Evolutionary conservation across 495 filamentous ascomycete species (phyloP), one percentile per base, ranked within the genome.

Genomic region (Neurospora africana): DNA sequence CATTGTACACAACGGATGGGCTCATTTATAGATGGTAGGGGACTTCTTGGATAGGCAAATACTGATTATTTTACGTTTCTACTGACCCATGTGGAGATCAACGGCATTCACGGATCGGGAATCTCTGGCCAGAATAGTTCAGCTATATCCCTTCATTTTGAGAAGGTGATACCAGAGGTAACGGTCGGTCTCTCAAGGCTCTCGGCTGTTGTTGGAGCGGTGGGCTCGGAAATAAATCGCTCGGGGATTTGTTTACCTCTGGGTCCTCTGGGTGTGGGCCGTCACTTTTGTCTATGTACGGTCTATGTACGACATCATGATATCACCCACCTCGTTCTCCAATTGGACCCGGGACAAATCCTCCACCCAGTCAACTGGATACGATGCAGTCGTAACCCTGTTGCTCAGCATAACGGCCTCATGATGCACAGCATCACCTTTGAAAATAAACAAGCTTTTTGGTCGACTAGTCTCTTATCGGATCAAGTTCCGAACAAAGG

Each of bases 1-100:
- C 43, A 81, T 95, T 73, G 86, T 87, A 75, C 74, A 84, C 68
- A 91, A 91, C 78, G 92, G 92, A 21, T 95, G 92, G 92, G 86
- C 84, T 70, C 92, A 94, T 86, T 83, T 93, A 65, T 93, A 77
- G 72, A 21, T 70, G 53, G 53, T 65, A 65, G 15, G 27, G 53
- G 27, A 65, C 23, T 65, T 35, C 13, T 65, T 17, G 23, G 30
- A 35, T 65, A 65, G 23, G 35, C 15, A 33, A 65, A 65, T 27
- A 9, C 27, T 35, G 3, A 65, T 33, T 1, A 33, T 5, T 33
- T 33, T 19, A 65, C 53, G 13, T 65, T 65, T 19, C 53, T 65
- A 9, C 23, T 65, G 5, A 61, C 47, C 21, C 23, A 15, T 17
- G 13, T 17, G 47, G 23, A 27, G 47, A 30, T 27, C 47, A 30